Evolutionary conservation across 805 yeast species (phyloP).

Genomic region (Saccharomycopsis sp.): DNA sequence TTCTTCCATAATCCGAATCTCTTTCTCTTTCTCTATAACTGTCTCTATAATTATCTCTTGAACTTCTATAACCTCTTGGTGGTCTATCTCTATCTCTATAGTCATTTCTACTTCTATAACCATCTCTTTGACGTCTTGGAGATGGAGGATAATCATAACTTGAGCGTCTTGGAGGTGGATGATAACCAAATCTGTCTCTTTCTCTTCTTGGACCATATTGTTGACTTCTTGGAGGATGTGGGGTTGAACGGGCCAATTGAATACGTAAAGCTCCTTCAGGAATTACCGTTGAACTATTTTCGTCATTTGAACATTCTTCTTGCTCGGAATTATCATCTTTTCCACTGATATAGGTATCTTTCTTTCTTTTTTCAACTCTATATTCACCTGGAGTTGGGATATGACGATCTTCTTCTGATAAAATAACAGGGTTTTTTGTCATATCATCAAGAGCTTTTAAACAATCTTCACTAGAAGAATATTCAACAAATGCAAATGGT

Average conservation of each 20-base stretch:
- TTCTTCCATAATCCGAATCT: constrained; percentile 1
- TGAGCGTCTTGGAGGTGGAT: constrained; percentile 3
- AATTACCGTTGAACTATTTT: background rate
- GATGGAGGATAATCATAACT: constrained; percentile 12
- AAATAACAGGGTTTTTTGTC: constrained; percentile 8
- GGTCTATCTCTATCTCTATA: constrained; percentile 3
- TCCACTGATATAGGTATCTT: constrained; percentile 1
- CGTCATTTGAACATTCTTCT: background rate
- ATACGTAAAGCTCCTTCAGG: constrained; percentile 17
- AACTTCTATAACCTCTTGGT: constrained; percentile 6
- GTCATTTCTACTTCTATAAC: constrained; percentile 10
- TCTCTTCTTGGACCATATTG: constrained; percentile 10
- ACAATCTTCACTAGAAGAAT: constrained; percentile 39
- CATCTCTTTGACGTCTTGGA: constrained; percentile 2
- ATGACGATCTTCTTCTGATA: constrained; percentile 14
- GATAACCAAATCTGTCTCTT: constrained; percentile 4
- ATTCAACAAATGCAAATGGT: constrained; percentile 57
- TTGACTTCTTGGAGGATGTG: constrained; percentile 15
- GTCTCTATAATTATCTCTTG: constrained; percentile 2
- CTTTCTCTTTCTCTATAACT: constrained; percentile 8
- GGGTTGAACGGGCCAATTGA: constrained; percentile 16
- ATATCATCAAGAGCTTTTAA: constrained; percentile 40
- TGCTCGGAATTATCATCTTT: background rate
- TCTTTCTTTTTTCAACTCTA: background rate
- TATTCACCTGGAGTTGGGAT: constrained; percentile 1